Conservation (phyloP, 1,284 basidiomycete species). For the Leccinum holopus region DNA sequence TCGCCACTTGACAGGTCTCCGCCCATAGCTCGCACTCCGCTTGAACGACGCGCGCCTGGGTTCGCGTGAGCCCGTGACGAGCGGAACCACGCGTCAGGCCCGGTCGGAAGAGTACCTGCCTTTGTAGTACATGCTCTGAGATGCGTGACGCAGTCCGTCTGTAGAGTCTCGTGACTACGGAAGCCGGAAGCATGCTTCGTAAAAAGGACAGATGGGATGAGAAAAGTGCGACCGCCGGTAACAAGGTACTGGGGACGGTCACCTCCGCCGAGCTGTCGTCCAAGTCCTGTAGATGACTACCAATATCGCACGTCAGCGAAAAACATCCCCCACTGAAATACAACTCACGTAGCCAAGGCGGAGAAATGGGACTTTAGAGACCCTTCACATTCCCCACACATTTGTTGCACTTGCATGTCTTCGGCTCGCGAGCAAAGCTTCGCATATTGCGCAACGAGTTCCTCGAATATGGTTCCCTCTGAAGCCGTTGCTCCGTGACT, state of each 20-base stretch:
- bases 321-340: background rate
- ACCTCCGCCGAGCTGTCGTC: conserved; percentile 43
- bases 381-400: conserved; percentile 75
- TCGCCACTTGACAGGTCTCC: conserved; percentile 63
- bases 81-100: conserved; percentile 46
- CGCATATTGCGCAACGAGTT: conserved; percentile 63
- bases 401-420: conserved; percentile 80
- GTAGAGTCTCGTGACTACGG: conserved; percentile 61
- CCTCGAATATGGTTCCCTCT: conserved; percentile 74
- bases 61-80: conserved; percentile 38
- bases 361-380: conserved; percentile 71
- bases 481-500: conserved; percentile 29
- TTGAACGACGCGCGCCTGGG: conserved; percentile 50
- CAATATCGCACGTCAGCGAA: conserved; percentile 7
- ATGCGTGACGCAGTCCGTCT: conserved; percentile 66
- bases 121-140: conserved; percentile 74
- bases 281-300: conserved; percentile 23
- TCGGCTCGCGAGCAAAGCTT: conserved; percentile 70
- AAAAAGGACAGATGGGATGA: conserved; percentile 72
- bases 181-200: conserved; percentile 55
- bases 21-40: conserved; percentile 79
- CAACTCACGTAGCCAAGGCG: conserved; percentile 40
- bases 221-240: conserved; percentile 69
- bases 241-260: conserved; percentile 58
- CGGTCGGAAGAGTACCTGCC: conserved; percentile 76